Base-by-base conservation (phyloP, 345 rosid genomes). In the Hypericum perforatum region DNA sequence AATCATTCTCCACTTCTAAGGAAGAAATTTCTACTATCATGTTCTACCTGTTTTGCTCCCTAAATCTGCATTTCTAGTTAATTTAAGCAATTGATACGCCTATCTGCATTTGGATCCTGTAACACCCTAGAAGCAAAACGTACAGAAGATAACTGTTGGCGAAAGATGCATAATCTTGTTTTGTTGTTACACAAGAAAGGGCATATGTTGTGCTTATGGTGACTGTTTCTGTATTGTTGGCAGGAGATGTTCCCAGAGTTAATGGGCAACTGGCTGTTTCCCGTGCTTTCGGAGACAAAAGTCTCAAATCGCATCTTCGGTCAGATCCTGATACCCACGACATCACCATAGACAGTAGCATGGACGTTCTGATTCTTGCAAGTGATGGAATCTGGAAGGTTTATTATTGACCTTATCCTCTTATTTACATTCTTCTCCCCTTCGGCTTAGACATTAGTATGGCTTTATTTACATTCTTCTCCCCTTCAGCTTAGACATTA, bases 351-450 rank as follows among this genome's bases (percentile, higher is more conserved):
- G 77, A 75, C 45, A 50, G 58, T 55, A 57, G n/a, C 37, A 66
- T 62, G 6, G 88, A 77, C 0, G 3, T 77, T 42, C 67, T 84
- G 45, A 58, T 84, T 56, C 82, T 81, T 5, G 88, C 92, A 7
- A 81, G 88, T 51, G 92, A 84, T 43, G 92, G 92, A 49, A 71
- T 84, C 49, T 81, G 81, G 47, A 84, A 84, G 92, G 94, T 85
- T 38, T 40, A 70, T 14, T 82, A 79, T 63, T 60, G 80, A 78
- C 50, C 53, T 45, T 75, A 80, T 52, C 73, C 82, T 22, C 32
- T 22, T 22, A 22, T 22, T 22, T 22, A 22, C 32, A 22, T 22
- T 22, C 32, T 22, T 22, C 32, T 22, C 32, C 32, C 32, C 32
- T 22, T 22, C 4, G 4, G 32, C 32, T n/a, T n/a, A n/a, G n/a